Conservation (phyloP, 805 yeast genomes). For the Candida sakaeoensis region DNA sequence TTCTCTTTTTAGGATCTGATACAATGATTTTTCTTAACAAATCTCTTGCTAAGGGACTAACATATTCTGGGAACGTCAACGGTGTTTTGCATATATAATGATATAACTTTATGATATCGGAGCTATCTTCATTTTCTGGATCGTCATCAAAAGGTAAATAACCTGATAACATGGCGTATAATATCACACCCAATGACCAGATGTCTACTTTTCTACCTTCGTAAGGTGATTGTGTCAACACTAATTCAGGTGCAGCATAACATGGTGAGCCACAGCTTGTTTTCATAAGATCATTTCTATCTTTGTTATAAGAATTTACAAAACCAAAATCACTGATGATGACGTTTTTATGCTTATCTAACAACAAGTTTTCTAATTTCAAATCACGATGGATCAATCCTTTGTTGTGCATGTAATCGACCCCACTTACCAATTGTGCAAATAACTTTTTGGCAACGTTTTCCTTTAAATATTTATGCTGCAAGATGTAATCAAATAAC, state of each 20-base stretch:
- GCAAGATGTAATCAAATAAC: conserved; percentile 85
- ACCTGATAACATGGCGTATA: conserved; percentile 96
- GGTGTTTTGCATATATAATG: conserved; percentile 90
- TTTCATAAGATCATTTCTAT: conserved; percentile 73
- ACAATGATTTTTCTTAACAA: conserved; percentile 78
- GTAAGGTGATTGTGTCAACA: conserved; percentile 80
- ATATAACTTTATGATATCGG: conserved; percentile 85
- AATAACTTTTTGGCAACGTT: conserved; percentile 80
- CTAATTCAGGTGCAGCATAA: conserved; percentile 97
- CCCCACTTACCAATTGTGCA: conserved; percentile 92
- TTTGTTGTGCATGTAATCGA: conserved; percentile 79
- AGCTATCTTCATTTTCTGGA: conserved; percentile 93
- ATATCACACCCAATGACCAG: conserved; percentile 95
- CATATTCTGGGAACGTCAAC: conserved; percentile 91
- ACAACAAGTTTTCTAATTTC: conserved; percentile 66
- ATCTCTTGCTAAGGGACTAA: conserved; percentile 88
- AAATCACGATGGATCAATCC: conserved; percentile 78
- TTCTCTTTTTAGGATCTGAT: conserved; percentile 77
- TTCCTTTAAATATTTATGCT: conserved; percentile 83
- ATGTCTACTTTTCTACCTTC: conserved; percentile 92
- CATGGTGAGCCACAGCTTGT: conserved; percentile 98
- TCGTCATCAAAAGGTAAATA: conserved; percentile 97
- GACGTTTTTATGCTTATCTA: conserved; percentile 84
- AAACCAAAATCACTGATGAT: conserved; percentile 92
- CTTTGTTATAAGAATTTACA: conserved; percentile 73